phyloP scores from a whole-genome alignment of 208 protist genomes.

The Acanthamoeba castellanii region DNA sequence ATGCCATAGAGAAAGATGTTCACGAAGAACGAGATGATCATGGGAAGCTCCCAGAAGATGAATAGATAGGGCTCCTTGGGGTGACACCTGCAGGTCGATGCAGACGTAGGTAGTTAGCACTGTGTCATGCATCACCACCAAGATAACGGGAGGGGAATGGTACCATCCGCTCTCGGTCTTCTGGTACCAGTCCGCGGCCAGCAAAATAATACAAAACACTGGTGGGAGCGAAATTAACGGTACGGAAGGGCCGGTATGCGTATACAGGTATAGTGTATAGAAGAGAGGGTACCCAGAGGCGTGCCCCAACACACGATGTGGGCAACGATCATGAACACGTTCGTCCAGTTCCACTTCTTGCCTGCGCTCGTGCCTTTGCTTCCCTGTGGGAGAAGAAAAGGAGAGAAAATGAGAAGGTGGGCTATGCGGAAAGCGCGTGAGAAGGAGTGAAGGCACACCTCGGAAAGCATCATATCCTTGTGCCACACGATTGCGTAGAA shows the following conservation, averaged over 20 bases:
- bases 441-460: neutral
- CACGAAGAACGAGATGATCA: slow-evolving; percentile 46
- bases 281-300: slow-evolving; percentile 8
- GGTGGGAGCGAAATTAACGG: neutral
- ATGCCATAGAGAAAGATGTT: slow-evolving; percentile 60
- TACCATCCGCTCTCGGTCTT: slow-evolving; percentile 51
- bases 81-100: slow-evolving; percentile 14
- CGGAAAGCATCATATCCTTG: slow-evolving; percentile 56
- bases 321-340: slow-evolving; percentile 15
- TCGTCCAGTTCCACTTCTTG: slow-evolving; percentile 30
- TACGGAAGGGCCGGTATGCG: neutral
- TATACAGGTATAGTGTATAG: neutral
- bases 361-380: slow-evolving; percentile 22
- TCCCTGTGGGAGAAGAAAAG: neutral
- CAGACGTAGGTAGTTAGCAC: neutral
- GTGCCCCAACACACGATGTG: slow-evolving; percentile 51
- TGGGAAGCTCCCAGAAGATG: slow-evolving; percentile 67
- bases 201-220: slow-evolving; percentile 62
- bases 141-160: neutral
- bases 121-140: no score
- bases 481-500: slow-evolving; percentile 60
- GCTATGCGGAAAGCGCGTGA: neutral
- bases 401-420: neutral
- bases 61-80: slow-evolving; percentile 50
- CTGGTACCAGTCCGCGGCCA: slow-evolving; percentile 33